Conservation (phyloP, 164 flowering plant species). For the Santalum album region DNA sequence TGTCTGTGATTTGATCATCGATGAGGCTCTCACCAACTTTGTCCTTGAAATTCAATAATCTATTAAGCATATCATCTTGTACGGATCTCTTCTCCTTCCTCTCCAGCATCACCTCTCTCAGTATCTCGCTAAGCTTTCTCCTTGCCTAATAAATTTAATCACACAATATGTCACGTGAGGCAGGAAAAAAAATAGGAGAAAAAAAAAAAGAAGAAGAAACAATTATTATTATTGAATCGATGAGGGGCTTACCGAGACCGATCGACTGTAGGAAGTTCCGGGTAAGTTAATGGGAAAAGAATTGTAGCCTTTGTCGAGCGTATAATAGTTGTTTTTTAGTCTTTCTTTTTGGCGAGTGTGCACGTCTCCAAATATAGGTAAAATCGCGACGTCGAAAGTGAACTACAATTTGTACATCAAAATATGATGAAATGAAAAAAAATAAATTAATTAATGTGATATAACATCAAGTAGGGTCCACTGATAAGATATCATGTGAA, state of each 20-base stretch:
- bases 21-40: conserved; percentile 3
- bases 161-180: not conserved
- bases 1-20: conserved; percentile 12
- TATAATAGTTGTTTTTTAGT: conserved; percentile 1
- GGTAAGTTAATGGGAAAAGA: conserved; percentile 4
- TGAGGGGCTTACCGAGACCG: not conserved
- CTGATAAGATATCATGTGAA: too few relatives aligned
- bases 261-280: not conserved
- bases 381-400: conserved; percentile 1
- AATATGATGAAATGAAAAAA: not conserved
- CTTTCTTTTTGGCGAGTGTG: not conserved
- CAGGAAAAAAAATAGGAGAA: not conserved
- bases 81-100: conserved; percentile 1
- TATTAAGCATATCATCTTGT: conserved; percentile 6
- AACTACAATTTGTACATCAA: too few relatives aligned
- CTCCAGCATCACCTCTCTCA: conserved; percentile 3
- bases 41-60: conserved; percentile 2
- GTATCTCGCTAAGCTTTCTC: conserved; percentile 7
- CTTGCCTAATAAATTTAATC: conserved; percentile 6
- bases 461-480: too few relatives aligned
- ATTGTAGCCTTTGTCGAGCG: conserved; percentile 3
- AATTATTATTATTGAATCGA: too few relatives aligned
- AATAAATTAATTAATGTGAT: too few relatives aligned
- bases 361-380: not conserved
- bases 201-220: not conserved